Percentiles rank a stretch among this genome's conserved stretches.
These are phyloP conservation scores for Nakaseomyces glabratus DNA, from an alignment of 1,139 yeast genomes.

Conservation along the genomic window DNA sequence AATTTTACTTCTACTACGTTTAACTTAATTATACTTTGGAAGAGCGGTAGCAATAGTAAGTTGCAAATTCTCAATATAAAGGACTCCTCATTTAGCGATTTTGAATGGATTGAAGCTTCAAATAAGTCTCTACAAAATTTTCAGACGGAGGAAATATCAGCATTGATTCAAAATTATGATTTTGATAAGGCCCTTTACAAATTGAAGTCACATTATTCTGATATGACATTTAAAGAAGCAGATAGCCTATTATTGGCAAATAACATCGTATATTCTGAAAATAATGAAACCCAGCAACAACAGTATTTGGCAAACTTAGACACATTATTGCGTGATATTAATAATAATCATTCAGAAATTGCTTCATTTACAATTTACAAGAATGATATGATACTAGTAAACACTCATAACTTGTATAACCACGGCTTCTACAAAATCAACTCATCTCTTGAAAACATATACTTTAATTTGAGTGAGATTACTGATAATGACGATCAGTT, in stretches of 20 bases:
- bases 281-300: constrained; percentile 9
- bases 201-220: constrained; percentile 22
- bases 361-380: constrained; percentile 33
- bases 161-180: constrained; percentile 14
- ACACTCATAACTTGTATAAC: constrained; percentile 21
- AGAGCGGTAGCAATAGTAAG: constrained; percentile 50
- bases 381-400: constrained; percentile 24
- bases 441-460: constrained; percentile 22
- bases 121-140: constrained; percentile 24
- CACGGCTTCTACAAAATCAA: constrained; percentile 26
- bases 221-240: constrained; percentile 20
- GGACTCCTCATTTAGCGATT: constrained; percentile 20
- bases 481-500: constrained; percentile 15
- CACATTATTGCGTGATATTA: constrained; percentile 44
- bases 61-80: constrained; percentile 33
- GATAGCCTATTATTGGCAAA: constrained; percentile 22
- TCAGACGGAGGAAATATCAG: constrained; percentile 15
- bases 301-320: constrained; percentile 28
- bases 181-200: constrained; percentile 16
- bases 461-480: constrained; percentile 15
- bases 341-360: constrained; percentile 49
- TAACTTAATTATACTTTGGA: constrained; percentile 45
- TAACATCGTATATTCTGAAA: constrained; percentile 15
- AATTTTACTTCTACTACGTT: constrained; percentile 15
- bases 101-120: constrained; percentile 28